Conservation (phyloP, 768 basidiomycete genomes). For the Leccinum rimulosum region DNA sequence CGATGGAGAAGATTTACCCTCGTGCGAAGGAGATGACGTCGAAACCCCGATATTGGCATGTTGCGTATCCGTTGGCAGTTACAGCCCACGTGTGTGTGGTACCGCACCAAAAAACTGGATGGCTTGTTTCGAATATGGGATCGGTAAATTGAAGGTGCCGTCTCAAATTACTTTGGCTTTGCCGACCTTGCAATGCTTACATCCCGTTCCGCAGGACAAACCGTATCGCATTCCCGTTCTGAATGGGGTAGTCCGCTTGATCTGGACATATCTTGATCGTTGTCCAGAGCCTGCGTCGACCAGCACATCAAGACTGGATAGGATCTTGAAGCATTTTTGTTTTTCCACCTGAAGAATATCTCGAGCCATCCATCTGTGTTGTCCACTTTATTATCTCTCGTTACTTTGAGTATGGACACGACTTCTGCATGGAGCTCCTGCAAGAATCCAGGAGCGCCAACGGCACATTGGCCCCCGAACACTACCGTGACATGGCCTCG, state of each 20-base stretch:
- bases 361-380: conserved; percentile 75
- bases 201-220: conserved; percentile 59
- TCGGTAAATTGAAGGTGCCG: conserved; percentile 77
- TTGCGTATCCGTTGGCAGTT: conserved; percentile 81
- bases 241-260: conserved; percentile 77
- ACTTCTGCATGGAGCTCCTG: conserved; percentile 76
- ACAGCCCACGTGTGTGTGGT: conserved; percentile 78
- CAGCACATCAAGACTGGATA: conserved; percentile 76
- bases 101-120: conserved; percentile 81
- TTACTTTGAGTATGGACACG: conserved; percentile 81
- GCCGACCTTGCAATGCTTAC: conserved; percentile 4
- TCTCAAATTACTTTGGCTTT: background rate
- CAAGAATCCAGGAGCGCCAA: conserved; percentile 58
- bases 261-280: conserved; percentile 94
- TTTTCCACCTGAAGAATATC: conserved; percentile 68
- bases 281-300: conserved; percentile 84
- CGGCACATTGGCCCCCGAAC: conserved; percentile 61
- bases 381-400: conserved; percentile 81
- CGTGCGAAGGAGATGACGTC: conserved; percentile 81
- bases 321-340: conserved; percentile 66
- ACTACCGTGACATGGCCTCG: conserved; percentile 69
- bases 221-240: conserved; percentile 64
- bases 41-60: conserved; percentile 88
- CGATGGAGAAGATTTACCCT: conserved; percentile 79
- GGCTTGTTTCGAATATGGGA: conserved; percentile 64